Percentiles rank a stretch among this genome's conserved stretches.
Conservation (phyloP, 345 rosid species). For the Psidium friedrichsthalianum region DNA sequence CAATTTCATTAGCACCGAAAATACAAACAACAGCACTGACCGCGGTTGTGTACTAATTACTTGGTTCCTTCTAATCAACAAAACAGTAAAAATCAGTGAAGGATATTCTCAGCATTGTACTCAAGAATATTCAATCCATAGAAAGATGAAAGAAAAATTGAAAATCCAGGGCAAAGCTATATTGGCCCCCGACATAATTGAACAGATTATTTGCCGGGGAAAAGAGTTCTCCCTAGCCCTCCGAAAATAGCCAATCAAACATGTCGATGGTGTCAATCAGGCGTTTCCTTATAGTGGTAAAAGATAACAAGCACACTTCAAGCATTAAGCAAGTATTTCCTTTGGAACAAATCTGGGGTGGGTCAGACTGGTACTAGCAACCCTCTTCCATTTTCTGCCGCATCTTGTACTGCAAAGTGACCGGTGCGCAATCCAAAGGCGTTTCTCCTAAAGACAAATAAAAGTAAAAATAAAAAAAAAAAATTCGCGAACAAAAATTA, state of each 20-base stretch:
- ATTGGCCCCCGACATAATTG: not conserved
- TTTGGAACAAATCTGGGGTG: not conserved
- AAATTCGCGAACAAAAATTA: not conserved
- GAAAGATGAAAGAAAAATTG: not conserved
- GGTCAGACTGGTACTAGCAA: not conserved
- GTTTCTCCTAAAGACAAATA: slow-evolving; percentile 61
- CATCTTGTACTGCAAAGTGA: slow-evolving; percentile 82
- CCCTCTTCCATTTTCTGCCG: slow-evolving; percentile 42
- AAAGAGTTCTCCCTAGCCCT: not conserved
- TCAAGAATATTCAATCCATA: not conserved
- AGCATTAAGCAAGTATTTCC: not conserved
- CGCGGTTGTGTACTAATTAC: not conserved
- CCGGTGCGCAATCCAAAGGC: slow-evolving; percentile 84
- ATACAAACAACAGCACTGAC: not conserved
- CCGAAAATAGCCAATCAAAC: not conserved
- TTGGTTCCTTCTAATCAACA: not conserved
- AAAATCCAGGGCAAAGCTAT: not conserved
- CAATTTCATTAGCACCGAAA: not conserved
- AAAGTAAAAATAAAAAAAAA: not conserved
- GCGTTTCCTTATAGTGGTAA: not conserved
- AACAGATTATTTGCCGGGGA: not conserved
- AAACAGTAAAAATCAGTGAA: not conserved
- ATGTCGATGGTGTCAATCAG: not conserved
- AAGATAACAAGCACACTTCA: not conserved
- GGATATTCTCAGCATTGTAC: not conserved